phyloP scores from a whole-genome alignment of 2,329 filamentous ascomycete genomes.

The Aspergillus ruber region DNA sequence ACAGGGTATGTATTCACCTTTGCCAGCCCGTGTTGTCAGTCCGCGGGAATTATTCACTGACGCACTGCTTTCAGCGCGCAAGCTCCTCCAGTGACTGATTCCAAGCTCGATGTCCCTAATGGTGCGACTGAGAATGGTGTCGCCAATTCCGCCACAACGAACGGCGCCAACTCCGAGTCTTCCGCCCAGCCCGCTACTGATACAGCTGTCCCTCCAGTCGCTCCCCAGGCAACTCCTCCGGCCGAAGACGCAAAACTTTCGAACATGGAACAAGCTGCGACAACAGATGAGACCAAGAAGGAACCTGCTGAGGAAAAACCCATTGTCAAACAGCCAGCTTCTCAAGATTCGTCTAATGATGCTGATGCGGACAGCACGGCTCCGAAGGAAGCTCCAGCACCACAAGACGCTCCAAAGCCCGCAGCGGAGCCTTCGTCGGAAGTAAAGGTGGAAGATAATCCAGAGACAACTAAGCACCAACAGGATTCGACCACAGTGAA shows the following conservation, averaged over 20 bases:
- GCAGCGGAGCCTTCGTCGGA: constrained; percentile 6
- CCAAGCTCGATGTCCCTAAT: constrained; percentile 17
- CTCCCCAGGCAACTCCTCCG: neutral
- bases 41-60: neutral
- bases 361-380: neutral
- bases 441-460: constrained; percentile 11
- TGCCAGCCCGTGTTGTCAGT: neutral
- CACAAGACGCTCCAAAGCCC: constrained; percentile 7
- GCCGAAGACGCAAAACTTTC: constrained; percentile 8
- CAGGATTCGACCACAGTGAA: constrained; percentile 16
- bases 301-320: constrained; percentile 3
- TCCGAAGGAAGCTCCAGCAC: constrained; percentile 4
- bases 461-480: constrained; percentile 14
- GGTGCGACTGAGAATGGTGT: constrained; percentile 9
- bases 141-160: constrained; percentile 16
- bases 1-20: constrained; percentile 22
- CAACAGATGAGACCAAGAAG: constrained; percentile 7
- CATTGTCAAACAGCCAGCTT: neutral
- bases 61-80: constrained; percentile 12
- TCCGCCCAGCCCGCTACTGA: constrained; percentile 12
- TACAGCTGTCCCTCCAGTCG: constrained; percentile 1
- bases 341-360: constrained; percentile 2
- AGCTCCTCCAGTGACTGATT: constrained; percentile 14
- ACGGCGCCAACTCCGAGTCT: constrained; percentile 24
- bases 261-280: constrained; percentile 6